phyloP scores from a whole-genome alignment of 225 moss, liverwort and hornwort species.

The Asterella californica region DNA sequence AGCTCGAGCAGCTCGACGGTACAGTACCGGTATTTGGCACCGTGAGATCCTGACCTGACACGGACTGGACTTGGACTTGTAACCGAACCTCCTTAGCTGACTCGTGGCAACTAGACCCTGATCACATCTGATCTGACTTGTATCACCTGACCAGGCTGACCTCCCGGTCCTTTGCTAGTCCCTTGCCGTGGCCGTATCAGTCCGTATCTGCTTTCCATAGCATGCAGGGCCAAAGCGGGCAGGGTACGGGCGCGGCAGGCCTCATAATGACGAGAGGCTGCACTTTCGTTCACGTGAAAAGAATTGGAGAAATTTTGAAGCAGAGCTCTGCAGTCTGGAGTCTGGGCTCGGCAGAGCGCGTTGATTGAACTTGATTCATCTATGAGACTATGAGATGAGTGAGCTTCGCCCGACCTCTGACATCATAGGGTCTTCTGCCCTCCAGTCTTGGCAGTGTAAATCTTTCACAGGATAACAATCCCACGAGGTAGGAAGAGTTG shows the following conservation, averaged over 20 bases:
- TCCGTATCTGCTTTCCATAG: not conserved
- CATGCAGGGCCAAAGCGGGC: not conserved
- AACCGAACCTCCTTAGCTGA: too few relatives aligned
- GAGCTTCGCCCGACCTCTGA: not conserved
- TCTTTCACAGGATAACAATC: too few relatives aligned
- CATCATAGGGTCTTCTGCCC: not conserved
- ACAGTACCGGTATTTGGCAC: too few relatives aligned
- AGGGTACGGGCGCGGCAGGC: not conserved
- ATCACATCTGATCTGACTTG: too few relatives aligned
- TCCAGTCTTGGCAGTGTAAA: not conserved
- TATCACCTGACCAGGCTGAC: too few relatives aligned
- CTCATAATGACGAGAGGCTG: not conserved
- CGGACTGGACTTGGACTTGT: too few relatives aligned
- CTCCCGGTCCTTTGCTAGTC: not conserved
- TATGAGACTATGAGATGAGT: not conserved
- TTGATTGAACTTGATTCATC: not conserved
- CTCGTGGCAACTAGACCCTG: too few relatives aligned
- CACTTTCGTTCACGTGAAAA: constrained; percentile 2
- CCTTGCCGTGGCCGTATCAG: not conserved
- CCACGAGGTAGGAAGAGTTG: too few relatives aligned
- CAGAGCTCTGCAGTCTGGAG: not conserved
- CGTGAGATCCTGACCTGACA: too few relatives aligned
- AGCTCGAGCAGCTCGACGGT: too few relatives aligned
- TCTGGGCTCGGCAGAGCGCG: not conserved
- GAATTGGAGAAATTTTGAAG: not conserved